phyloP scores from a whole-genome alignment of 495 filamentous ascomycete species.

The Clavariopsis aquatica region DNA sequence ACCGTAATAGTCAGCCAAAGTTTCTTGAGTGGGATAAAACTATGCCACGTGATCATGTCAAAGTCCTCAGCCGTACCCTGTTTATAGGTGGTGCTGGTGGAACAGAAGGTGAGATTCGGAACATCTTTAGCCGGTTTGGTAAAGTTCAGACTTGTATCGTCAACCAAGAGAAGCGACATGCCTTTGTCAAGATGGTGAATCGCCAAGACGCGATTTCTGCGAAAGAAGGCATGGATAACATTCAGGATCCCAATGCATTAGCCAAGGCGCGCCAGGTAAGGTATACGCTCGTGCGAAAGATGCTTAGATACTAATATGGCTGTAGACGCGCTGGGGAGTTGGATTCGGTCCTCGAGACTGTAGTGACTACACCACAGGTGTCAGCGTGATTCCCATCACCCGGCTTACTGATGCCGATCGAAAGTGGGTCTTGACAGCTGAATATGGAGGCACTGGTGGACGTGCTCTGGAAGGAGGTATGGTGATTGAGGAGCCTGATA shows the following conservation, averaged over 20 bases:
- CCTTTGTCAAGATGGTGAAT: constrained; percentile 97
- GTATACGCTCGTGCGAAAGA: background rate
- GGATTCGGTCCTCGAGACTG: constrained; percentile 97
- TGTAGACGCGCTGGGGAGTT: constrained; percentile 91
- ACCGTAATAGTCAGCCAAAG: constrained; percentile 61
- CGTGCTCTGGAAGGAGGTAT: constrained; percentile 76
- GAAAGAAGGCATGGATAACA: constrained; percentile 87
- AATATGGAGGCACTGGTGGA: constrained; percentile 90
- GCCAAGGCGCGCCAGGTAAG: constrained; percentile 65
- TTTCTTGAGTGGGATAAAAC: constrained; percentile 77
- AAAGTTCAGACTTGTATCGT: constrained; percentile 96
- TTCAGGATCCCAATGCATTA: constrained; percentile 68
- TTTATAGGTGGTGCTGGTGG: constrained; percentile 89
- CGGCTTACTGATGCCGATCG: constrained; percentile 92
- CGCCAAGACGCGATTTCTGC: constrained; percentile 81
- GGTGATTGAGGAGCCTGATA: constrained; percentile 95
- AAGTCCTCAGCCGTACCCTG: constrained; percentile 90
- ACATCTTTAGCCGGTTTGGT: constrained; percentile 76
- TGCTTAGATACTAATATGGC: constrained; percentile 7
- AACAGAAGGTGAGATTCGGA: constrained; percentile 76
- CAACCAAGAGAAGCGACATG: constrained; percentile 94
- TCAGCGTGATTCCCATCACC: constrained; percentile 90
- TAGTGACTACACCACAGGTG: constrained; percentile 88
- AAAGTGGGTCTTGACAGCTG: constrained; percentile 95
- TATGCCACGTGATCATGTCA: constrained; percentile 74